A percentile compares a stretch with the other conserved stretches of the same genome.
phyloP scores from a whole-genome alignment of 2,329 filamentous ascomycete genomes.

The Aspergillus sp. region DNA sequence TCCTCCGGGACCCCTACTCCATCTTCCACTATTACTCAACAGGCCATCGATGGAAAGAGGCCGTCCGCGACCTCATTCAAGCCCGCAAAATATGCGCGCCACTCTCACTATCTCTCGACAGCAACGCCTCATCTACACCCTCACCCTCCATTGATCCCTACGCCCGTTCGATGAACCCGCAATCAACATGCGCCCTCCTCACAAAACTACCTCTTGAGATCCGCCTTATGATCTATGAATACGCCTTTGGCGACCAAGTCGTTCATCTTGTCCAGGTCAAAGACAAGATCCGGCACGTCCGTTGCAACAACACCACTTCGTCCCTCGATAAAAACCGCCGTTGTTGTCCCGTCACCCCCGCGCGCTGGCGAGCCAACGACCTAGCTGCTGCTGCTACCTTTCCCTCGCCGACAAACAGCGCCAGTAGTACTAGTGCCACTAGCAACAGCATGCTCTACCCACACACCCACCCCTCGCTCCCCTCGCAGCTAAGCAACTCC shows the following conservation, averaged over 20 bases:
- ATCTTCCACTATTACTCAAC: conserved; percentile 41
- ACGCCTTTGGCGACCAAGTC: conserved; percentile 35
- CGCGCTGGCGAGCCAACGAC: conserved; percentile 30
- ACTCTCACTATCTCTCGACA: not conserved
- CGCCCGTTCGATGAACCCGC: conserved; percentile 17
- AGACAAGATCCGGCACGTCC: conserved; percentile 36
- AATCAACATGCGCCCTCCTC: conserved; percentile 24
- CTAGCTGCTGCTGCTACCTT: not conserved
- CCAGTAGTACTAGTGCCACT: conserved; percentile 16
- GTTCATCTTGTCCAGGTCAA: conserved; percentile 39
- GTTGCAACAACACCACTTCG: conserved; percentile 25
- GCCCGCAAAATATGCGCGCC: conserved; percentile 37
- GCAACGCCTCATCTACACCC: not conserved
- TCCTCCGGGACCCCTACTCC: conserved; percentile 40
- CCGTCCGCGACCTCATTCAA: conserved; percentile 36
- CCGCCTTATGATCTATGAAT: conserved; percentile 38
- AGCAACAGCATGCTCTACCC: conserved; percentile 31
- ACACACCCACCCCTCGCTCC: conserved; percentile 31
- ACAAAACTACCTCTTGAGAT: conserved; percentile 36
- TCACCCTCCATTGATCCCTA: conserved; percentile 17
- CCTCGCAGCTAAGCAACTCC: conserved; percentile 24
- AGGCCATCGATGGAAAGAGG: conserved; percentile 36
- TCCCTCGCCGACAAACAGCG: not conserved
- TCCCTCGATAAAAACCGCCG: conserved; percentile 30
- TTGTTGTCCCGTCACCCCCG: conserved; percentile 34